Evolutionary conservation across 2,329 filamentous ascomycete species (phyloP).

Genomic region (Colletotrichum zoysiae): DNA sequence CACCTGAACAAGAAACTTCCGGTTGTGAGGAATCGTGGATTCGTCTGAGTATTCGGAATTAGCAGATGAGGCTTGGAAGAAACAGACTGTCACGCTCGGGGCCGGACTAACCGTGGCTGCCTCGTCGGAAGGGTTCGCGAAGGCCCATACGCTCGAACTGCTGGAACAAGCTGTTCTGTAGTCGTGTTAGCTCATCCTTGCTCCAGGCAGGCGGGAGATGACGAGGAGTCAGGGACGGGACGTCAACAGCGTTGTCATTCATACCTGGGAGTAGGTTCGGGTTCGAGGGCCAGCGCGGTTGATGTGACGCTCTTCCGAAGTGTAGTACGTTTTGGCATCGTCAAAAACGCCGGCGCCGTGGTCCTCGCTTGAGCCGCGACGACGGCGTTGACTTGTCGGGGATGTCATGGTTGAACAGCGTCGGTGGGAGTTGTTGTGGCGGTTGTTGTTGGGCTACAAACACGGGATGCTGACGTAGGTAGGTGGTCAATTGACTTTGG

Average conservation of each 20-base stretch:
- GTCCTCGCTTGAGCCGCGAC: constrained; percentile 59
- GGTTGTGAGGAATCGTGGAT: constrained; percentile 68
- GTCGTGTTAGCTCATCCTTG: constrained; percentile 22
- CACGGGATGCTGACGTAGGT: not conserved
- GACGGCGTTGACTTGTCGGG: constrained; percentile 40
- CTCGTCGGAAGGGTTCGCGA: constrained; percentile 68
- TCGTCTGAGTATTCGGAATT: constrained; percentile 72
- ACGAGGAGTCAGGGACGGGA: constrained; percentile 21
- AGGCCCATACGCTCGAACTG: constrained; percentile 66
- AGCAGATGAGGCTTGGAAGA: not conserved
- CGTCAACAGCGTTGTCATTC: constrained; percentile 42
- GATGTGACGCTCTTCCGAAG: constrained; percentile 66
- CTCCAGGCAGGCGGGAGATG: not conserved
- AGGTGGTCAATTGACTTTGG: constrained; percentile 14
- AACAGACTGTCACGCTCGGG: not conserved
- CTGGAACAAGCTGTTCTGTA: constrained; percentile 65
- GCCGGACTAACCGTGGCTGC: constrained; percentile 66
- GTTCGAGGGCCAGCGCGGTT: constrained; percentile 64
- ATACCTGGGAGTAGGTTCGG: constrained; percentile 69
- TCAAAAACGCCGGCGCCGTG: constrained; percentile 61
- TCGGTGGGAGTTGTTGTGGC: constrained; percentile 16
- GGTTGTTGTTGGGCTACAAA: constrained; percentile 10
- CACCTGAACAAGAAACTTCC: constrained; percentile 89
- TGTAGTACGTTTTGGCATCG: constrained; percentile 71
- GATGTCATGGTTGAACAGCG: constrained; percentile 38